phyloP scores from a whole-genome alignment of 75 land plant species.

The Ceratopteris richardii region DNA sequence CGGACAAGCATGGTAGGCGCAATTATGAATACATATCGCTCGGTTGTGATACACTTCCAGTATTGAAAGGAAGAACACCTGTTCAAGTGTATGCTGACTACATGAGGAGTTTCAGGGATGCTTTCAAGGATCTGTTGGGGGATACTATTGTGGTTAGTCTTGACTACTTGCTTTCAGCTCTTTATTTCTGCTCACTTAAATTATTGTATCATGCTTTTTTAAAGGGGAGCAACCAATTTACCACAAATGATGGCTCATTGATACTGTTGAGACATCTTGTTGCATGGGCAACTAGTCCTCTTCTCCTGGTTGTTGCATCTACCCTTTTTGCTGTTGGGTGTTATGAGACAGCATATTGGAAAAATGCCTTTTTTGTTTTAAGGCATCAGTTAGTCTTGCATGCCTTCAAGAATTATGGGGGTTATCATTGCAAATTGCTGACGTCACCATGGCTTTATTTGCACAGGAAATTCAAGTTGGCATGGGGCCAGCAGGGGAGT shows the following conservation, averaged over 20 bases:
- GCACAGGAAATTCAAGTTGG: conserved; percentile 86
- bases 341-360: too few species aligned
- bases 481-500: conserved; percentile 96
- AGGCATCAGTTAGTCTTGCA: too few species aligned
- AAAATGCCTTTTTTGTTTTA: too few species aligned
- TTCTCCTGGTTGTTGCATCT: too few species aligned
- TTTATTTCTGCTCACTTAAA: not conserved
- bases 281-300: too few species aligned
- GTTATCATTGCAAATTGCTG: not conserved
- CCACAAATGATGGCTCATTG: not conserved
- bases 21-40: conserved; percentile 79
- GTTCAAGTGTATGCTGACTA: conserved; percentile 81
- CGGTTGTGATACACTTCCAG: conserved; percentile 76
- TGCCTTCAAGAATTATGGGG: too few species aligned
- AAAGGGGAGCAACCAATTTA: not conserved
- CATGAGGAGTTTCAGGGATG: conserved; percentile 82
- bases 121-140: conserved; percentile 51
- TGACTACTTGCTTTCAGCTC: not conserved
- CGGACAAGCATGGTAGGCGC: conserved; percentile 71
- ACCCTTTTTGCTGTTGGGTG: too few species aligned
- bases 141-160: conserved; percentile 67
- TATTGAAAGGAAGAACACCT: conserved; percentile 73
- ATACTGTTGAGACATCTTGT: too few species aligned
- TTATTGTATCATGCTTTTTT: not conserved
- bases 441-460: not conserved